These are phyloP conservation scores for Dendrobium officinale DNA, from an alignment of 106 monocot genomes.

Conservation along the genomic window DNA sequence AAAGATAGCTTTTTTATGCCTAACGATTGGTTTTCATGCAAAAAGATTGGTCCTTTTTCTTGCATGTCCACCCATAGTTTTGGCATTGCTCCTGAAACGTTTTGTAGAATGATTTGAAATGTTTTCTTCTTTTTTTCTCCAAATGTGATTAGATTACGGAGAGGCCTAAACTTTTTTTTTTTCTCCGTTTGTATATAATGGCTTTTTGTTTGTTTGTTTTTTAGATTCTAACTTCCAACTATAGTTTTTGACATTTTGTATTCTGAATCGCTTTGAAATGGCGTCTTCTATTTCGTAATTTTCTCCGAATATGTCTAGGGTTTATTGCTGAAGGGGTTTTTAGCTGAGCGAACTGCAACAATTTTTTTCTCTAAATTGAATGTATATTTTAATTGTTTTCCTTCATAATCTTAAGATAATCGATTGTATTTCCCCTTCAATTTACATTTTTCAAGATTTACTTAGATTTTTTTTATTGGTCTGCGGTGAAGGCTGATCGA, in stretches of 20 bases:
- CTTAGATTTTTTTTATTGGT: not conserved
- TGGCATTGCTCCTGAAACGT: not conserved
- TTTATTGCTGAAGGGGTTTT: not conserved
- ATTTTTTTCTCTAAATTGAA: not conserved
- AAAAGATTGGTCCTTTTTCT: not conserved
- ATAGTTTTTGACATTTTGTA: not conserved
- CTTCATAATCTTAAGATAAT: not conserved
- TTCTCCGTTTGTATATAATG: not conserved
- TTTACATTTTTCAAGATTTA: not conserved
- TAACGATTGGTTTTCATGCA: not conserved
- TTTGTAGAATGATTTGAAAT: not conserved
- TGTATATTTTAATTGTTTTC: not conserved
- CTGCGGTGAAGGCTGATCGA: not conserved
- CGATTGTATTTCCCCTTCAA: not conserved
- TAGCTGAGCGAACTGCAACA: not conserved
- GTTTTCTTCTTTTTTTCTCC: not conserved
- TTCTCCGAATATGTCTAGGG: not conserved
- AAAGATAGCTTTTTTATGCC: not conserved
- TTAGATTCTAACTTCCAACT: too few relatives aligned
- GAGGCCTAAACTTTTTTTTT: not conserved
- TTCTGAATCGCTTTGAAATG: not conserved
- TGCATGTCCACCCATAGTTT: not conserved
- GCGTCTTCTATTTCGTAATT: not conserved
- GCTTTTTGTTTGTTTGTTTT: not conserved
- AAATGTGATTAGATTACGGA: not conserved